Evolutionary conservation across 176 grass and related monocot genomes (phyloP), one percentile per base, ranked within the genome.

Genomic region (Typha latifolia): DNA sequence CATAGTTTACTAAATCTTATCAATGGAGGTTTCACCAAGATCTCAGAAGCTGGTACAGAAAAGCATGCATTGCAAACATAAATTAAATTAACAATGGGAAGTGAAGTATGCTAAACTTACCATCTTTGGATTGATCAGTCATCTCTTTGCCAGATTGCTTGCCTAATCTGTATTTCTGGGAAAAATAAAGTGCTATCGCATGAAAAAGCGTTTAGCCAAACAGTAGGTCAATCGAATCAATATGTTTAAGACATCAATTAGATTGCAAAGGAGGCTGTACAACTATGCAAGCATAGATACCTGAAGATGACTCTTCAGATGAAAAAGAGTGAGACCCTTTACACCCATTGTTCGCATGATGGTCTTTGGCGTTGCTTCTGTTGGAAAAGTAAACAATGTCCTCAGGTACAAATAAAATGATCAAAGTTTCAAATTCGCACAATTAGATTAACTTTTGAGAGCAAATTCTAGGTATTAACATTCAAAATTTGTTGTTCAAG

Each of bases 241-340:
- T 14, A 55, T 22, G n/a, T 21, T 2, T 59, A 57, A 57, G 19
- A 6, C 2, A 0, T 57, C 20, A 20, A 18, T 43, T 57, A 8
- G 53, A 21, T 57, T 18, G 53, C 4, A 18, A 57, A 57, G 5
- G n/a, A 57, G 20, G 20, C 53, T 57, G 12, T 16, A 10, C 37
- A 43, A 43, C 37, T 43, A 43, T 43, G 37, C 16, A 59, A 6
- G 68, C 12, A 15, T 2, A 84, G 56, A 22, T 84, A 99, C 95
- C 89, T 99, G 95, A 67, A 99, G 83, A 90, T 99, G 95, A 68
- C 95, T 99, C 86, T 99, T 99, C 71, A 99, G 69, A 77, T 99
- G 95, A 69, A 99, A 99, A 29, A 99, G 89, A 0, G 95, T 99
- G 26, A 99, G 83, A 2, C 95, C 95, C 73, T 99, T 99, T 29